Evolutionary conservation across 306 rosid genomes (phyloP).

Genomic region (Datisca glomerata): DNA sequence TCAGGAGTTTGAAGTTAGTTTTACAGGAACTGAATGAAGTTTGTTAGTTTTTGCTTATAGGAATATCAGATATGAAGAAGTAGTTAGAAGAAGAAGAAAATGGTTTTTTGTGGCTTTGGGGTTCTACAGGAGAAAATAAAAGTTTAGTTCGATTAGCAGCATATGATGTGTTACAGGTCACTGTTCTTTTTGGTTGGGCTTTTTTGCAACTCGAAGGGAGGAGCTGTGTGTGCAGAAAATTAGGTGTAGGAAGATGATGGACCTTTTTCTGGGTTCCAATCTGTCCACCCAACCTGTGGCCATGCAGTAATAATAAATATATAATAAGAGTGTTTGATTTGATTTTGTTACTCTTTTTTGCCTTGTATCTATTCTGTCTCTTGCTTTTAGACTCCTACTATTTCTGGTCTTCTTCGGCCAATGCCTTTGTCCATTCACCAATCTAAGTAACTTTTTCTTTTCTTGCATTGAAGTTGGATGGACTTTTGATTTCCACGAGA

Average conservation of each 20-base stretch:
- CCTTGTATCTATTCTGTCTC: no score
- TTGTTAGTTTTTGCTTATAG: conserved; percentile 12
- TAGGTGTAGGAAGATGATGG: neutral
- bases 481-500: conserved; percentile 28
- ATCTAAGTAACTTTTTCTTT: no score
- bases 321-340: no score
- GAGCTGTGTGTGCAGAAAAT: neutral
- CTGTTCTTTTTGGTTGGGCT: conserved; percentile 6
- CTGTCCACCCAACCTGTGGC: conserved; percentile 7
- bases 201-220: neutral
- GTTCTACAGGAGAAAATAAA: conserved; percentile 5
- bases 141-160: neutral
- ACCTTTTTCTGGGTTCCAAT: conserved; percentile 4
- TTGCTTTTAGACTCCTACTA: no score
- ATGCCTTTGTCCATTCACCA: no score
- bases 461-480: no score
- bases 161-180: neutral
- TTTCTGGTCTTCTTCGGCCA: no score
- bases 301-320: conserved; percentile 4
- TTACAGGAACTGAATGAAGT: neutral
- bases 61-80: conserved; percentile 9
- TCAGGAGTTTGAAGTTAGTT: neutral
- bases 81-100: conserved; percentile 1
- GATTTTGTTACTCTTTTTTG: no score
- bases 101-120: conserved; percentile 13